These are phyloP conservation scores for Ogataea haglerorum DNA, from an alignment of 805 yeast species.

Conservation along the genomic window DNA sequence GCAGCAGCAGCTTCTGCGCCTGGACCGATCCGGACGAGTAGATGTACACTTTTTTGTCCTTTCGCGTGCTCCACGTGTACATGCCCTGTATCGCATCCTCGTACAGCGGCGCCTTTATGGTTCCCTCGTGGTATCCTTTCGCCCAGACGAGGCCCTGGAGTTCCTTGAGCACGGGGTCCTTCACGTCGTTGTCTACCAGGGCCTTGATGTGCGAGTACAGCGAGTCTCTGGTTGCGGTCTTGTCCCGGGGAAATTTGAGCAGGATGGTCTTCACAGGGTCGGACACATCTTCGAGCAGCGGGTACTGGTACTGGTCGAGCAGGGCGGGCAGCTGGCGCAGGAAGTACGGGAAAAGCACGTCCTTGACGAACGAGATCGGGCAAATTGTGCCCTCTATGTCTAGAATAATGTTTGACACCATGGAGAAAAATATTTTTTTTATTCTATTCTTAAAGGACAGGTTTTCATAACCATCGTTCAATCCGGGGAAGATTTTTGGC, in stretches of 20 bases:
- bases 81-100: slow-evolving; percentile 65
- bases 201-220: slow-evolving; percentile 48
- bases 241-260: slow-evolving; percentile 43
- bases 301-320: slow-evolving; percentile 33
- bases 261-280: slow-evolving; percentile 35
- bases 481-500: slow-evolving; percentile 11
- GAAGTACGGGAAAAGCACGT: slow-evolving; percentile 74
- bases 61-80: slow-evolving; percentile 34
- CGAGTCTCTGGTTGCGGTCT: slow-evolving; percentile 25
- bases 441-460: slow-evolving; percentile 9
- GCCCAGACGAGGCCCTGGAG: slow-evolving; percentile 86
- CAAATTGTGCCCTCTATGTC: slow-evolving; percentile 95
- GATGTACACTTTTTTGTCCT: slow-evolving; percentile 47
- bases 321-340: slow-evolving; percentile 44
- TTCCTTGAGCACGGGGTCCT: slow-evolving; percentile 71
- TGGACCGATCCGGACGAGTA: slow-evolving; percentile 88
- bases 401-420: slow-evolving; percentile 39
- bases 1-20: slow-evolving; percentile 80
- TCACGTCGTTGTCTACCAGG: slow-evolving; percentile 64
- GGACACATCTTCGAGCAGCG: slow-evolving; percentile 23
- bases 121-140: slow-evolving; percentile 73
- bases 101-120: slow-evolving; percentile 72
- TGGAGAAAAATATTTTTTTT: slow-evolving; percentile 5
- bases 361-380: slow-evolving; percentile 85
- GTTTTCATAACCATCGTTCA: slow-evolving; percentile 16